Base-by-base conservation (phyloP, 148 eudicot species). In the Vaccinium macrocarpon region DNA sequence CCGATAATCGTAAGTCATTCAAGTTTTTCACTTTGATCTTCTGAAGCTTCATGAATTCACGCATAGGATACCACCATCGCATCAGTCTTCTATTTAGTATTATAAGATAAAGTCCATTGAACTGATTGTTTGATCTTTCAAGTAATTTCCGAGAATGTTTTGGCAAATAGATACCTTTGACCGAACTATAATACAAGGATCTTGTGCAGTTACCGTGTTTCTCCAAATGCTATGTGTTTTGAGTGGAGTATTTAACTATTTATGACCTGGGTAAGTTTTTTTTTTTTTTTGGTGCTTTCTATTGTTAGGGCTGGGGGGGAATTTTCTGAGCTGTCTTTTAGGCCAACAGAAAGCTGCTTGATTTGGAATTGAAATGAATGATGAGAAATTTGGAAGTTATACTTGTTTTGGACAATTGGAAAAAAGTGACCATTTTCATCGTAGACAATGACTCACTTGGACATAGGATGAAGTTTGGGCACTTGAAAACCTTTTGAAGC, bases 1-100 rank as follows among this genome's bases (percentile, higher is more conserved):
- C 99, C 84, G 93, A 88, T 86, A 91, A 96, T 76, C 92, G 99
- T 96, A 89, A 89, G 98, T 86, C 25, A 18, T 57, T 57, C 75
- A 5, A 38, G n/a, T 23, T 7, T n/a, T n/a, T n/a, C 77, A 71
- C 82, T 19, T 25, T 52, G 61, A 56, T 55, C 59, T 55, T 4
- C 59, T 55, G 14, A 15, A 5, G 62, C 19, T 18, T 57, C 62
- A 16, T 57, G 59, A 15, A 55, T 15, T 15, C 19, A 15, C 18
- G 19, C 4, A 55, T 15, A 3, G 4, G 15, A 55, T 4, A 50
- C 0, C 52, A 50, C 11, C 10, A 18, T 57, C 21, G 62, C 21
- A 16, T 57, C 21, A 18, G 19, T 18, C 62, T 57, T 57, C 6
- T 57, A 50, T 18, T 18, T 56, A 4, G n/a, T 57, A 57, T 18